Conservation (phyloP, 164 flowering plant genomes). For the Saururus chinensis region DNA sequence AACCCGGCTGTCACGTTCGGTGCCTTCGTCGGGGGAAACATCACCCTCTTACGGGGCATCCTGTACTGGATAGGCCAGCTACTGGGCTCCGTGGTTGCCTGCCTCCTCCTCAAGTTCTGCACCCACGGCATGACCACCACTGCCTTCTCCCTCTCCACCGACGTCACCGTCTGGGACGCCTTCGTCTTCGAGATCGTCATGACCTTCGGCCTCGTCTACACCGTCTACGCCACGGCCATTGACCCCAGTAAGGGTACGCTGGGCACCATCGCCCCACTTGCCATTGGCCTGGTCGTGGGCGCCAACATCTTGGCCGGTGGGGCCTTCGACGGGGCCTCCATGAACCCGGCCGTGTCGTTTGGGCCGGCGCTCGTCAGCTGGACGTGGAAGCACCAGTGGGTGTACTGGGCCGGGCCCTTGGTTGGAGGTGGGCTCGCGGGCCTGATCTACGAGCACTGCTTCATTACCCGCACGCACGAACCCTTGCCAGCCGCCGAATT, state of each 20-base stretch:
- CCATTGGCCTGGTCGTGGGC: conserved; percentile 40
- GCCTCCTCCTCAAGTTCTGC: conserved; percentile 29
- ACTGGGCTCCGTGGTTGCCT: conserved; percentile 31
- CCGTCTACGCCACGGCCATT: conserved; percentile 32
- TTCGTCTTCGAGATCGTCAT: conserved; percentile 34
- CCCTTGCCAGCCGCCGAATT: conserved; percentile 17
- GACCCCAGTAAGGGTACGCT: conserved; percentile 32
- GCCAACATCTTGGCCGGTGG: conserved; percentile 42
- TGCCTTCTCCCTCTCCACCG: conserved; percentile 26
- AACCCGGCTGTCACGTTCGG: conserved; percentile 51
- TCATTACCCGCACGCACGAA: conserved; percentile 28
- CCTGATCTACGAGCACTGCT: conserved; percentile 20
- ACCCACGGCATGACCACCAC: conserved; percentile 35
- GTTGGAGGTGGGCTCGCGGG: conserved; percentile 31
- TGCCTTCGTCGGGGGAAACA: conserved; percentile 40
- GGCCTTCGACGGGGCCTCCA: conserved; percentile 39
- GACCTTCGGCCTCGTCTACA: conserved; percentile 43
- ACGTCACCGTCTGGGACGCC: conserved; percentile 21
- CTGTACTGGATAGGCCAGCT: conserved; percentile 39
- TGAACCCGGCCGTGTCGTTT: conserved; percentile 40
- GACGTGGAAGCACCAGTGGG: conserved; percentile 38
- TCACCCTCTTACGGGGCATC: conserved; percentile 25
- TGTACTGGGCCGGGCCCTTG: conserved; percentile 36
- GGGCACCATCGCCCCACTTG: conserved; percentile 34
- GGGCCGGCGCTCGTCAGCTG: conserved; percentile 40